These are phyloP conservation scores for Aspergillus kassunensis DNA, from an alignment of 495 filamentous ascomycete species.

Conservation along the genomic window DNA sequence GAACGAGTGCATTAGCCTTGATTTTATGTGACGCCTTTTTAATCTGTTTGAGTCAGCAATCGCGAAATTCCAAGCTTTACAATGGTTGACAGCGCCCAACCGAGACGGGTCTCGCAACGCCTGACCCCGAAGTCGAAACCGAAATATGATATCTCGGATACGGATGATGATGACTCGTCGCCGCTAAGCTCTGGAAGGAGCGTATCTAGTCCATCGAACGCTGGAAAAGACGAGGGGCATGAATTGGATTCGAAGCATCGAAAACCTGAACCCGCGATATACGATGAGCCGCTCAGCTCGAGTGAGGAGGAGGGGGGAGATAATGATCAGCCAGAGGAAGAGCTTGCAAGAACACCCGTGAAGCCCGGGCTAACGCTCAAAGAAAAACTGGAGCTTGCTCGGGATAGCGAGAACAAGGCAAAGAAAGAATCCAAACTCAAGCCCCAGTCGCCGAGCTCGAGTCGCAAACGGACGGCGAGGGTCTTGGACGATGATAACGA, in stretches of 20 bases:
- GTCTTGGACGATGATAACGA: slow-evolving; percentile 10
- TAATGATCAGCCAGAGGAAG: neutral
- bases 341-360: slow-evolving; percentile 12
- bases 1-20: no score
- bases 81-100: no score
- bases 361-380: slow-evolving; percentile 15
- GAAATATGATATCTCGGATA: no score
- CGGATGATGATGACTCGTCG: no score
- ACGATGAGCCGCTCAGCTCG: slow-evolving; percentile 29
- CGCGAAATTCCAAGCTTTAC: no score
- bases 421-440: slow-evolving; percentile 1
- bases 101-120: no score
- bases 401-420: slow-evolving; percentile 10
- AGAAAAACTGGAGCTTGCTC: slow-evolving; percentile 24
- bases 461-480: slow-evolving; percentile 11
- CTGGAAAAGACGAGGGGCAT: no score
- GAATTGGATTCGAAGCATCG: neutral
- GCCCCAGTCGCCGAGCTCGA: slow-evolving; percentile 2
- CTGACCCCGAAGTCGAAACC: no score
- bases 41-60: no score
- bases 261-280: slow-evolving; percentile 19
- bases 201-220: no score
- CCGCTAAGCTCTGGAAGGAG: no score
- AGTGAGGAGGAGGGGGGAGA: neutral
- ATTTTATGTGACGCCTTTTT: no score